phyloP scores from a whole-genome alignment of 345 rosid species.

The Rhodamnia rubescens region DNA sequence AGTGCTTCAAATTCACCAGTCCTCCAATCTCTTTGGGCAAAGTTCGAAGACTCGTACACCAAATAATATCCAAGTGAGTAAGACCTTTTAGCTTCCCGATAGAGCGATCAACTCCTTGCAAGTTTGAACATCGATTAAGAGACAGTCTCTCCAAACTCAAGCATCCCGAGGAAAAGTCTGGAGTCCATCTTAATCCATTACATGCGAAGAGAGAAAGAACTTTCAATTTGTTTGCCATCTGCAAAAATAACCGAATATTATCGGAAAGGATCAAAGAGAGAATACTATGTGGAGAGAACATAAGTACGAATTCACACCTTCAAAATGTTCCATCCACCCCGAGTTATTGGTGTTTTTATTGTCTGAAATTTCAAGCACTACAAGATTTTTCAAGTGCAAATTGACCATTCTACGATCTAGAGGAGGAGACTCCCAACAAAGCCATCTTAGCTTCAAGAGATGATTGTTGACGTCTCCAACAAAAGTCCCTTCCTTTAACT shows the following conservation, averaged over 20 bases:
- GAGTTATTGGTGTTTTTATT: accelerated
- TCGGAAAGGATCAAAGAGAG: background rate
- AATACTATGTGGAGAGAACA: background rate
- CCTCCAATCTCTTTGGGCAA: background rate
- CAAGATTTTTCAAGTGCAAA: background rate
- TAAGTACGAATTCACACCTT: background rate
- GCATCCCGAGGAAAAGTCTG: background rate
- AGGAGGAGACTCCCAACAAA: background rate
- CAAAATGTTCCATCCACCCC: background rate
- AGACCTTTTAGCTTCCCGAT: too few relatives aligned
- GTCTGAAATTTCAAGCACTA: accelerated
- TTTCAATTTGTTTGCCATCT: background rate
- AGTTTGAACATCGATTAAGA: background rate
- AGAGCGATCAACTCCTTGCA: too few relatives aligned
- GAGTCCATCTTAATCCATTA: accelerated
- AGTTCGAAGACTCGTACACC: background rate
- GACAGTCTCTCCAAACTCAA: background rate
- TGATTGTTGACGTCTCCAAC: background rate
- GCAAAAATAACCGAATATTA: background rate
- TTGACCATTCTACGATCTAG: accelerated
- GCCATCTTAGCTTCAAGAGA: background rate
- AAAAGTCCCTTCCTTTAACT: accelerated
- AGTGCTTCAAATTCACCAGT: accelerated
- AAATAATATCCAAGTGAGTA: too few relatives aligned
- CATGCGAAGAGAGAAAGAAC: accelerated